Conservation (phyloP, 148 eudicot species). For the Limonium bicolor region DNA sequence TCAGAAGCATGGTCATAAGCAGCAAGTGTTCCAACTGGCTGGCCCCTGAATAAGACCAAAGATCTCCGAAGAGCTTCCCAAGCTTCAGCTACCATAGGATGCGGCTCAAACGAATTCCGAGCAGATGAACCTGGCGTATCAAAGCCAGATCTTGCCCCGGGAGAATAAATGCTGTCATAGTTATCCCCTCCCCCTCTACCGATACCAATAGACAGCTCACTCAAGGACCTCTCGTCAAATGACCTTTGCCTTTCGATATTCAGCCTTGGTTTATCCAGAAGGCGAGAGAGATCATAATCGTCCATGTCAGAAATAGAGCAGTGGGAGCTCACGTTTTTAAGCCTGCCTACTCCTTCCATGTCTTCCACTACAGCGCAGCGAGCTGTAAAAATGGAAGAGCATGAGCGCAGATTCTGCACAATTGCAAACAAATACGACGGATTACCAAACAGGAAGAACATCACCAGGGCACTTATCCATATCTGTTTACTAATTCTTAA, state of each 20-base stretch:
- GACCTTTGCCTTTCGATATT: slow-evolving; percentile 85
- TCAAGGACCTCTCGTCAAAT: slow-evolving; percentile 88
- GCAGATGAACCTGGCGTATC: slow-evolving; percentile 88
- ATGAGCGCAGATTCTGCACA: too few relatives aligned
- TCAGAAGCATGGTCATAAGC: slow-evolving; percentile 95
- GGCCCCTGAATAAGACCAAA: slow-evolving; percentile 60
- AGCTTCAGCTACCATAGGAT: slow-evolving; percentile 97
- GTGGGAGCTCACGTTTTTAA: slow-evolving; percentile 69
- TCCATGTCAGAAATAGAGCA: slow-evolving; percentile 80
- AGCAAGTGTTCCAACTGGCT: slow-evolving; percentile 94
- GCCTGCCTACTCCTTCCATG: slow-evolving; percentile 55
- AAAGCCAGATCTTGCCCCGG: slow-evolving; percentile 63
- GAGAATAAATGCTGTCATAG: slow-evolving; percentile 62
- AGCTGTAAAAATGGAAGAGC: too few relatives aligned
- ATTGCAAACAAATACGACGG: too few relatives aligned
- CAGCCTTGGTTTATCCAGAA: slow-evolving; percentile 73
- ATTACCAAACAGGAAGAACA: too few relatives aligned
- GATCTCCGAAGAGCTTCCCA: slow-evolving; percentile 96
- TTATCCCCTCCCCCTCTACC: slow-evolving; percentile 49
- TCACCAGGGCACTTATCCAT: too few relatives aligned
- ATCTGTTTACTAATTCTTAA: too few relatives aligned
- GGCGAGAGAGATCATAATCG: slow-evolving; percentile 66
- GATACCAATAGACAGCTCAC: slow-evolving; percentile 77
- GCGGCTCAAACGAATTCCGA: slow-evolving; percentile 89
- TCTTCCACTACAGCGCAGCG: slow-evolving; percentile 3